A percentile compares a stretch with the other conserved stretches of the same genome.
Evolutionary conservation across 176 grass and related monocot species (phyloP).

Genomic region (Puya raimondii): DNA sequence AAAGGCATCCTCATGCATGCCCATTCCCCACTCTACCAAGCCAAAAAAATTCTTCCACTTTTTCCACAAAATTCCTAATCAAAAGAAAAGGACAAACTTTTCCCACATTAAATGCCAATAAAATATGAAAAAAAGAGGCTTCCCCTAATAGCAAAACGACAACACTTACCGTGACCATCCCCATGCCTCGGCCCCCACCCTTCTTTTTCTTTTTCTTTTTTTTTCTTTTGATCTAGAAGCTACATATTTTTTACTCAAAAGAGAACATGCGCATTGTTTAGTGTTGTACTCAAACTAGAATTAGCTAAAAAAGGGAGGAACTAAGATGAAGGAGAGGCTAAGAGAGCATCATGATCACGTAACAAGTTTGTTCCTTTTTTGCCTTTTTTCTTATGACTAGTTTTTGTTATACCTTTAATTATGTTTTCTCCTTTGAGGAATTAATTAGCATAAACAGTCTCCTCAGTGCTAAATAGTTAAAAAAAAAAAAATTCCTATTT

Average conservation of each 20-base stretch:
- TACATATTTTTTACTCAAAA: background rate
- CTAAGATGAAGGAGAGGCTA: no score
- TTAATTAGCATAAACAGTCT: no score
- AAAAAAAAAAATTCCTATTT: no score
- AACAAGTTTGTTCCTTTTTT: no score
- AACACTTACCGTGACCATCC: background rate
- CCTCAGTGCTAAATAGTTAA: no score
- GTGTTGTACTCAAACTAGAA: background rate
- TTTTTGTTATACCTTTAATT: no score
- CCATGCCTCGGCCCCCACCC: background rate
- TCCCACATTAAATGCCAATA: slow-evolving; percentile 22
- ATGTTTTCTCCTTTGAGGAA: no score
- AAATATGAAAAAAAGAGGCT: slow-evolving; percentile 20
- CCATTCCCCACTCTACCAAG: background rate
- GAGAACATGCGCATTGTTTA: no score
- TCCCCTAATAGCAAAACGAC: slow-evolving; percentile 29
- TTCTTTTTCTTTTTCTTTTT: background rate
- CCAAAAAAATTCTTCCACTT: slow-evolving; percentile 29
- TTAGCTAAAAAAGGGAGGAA: background rate
- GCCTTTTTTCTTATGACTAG: no score
- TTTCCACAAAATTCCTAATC: background rate
- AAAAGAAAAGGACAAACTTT: slow-evolving; percentile 25
- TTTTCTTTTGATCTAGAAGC: slow-evolving; percentile 18
- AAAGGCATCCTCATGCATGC: background rate
- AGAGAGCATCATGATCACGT: no score